Conservation (phyloP, 345 rosid genomes). For the Gossypium herbaceum region DNA sequence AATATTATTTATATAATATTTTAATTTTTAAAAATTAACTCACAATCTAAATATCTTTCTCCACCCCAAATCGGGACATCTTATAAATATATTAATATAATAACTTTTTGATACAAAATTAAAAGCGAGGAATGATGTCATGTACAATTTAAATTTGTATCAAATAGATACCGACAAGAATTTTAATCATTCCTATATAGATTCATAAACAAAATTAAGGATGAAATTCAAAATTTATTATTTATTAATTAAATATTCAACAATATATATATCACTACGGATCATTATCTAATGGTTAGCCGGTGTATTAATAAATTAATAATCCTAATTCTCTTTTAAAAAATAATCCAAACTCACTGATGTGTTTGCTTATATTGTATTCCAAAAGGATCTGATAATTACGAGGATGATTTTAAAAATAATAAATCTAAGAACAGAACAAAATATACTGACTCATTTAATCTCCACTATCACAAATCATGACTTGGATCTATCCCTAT, state of each 20-base stretch:
- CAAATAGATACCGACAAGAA: accelerated
- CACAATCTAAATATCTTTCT: too few species aligned
- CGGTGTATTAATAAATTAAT: background rate
- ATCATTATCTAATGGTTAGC: background rate
- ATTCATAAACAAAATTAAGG: too few species aligned
- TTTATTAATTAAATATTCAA: too few species aligned
- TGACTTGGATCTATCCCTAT: slow-evolving; percentile 16
- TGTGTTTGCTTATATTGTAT: background rate
- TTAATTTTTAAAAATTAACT: too few species aligned
- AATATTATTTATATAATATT: too few species aligned
- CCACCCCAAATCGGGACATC: too few species aligned
- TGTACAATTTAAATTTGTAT: too few species aligned
- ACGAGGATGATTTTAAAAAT: background rate
- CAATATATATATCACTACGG: background rate
- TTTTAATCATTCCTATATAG: too few species aligned
- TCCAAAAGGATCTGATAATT: background rate
- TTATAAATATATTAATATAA: too few species aligned
- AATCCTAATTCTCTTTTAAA: background rate
- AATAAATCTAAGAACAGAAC: slow-evolving; percentile 8
- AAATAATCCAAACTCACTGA: background rate
- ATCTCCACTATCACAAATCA: background rate
- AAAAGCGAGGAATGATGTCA: too few species aligned
- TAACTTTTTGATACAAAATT: too few species aligned
- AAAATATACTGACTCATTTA: slow-evolving; percentile 23
- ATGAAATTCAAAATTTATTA: too few species aligned